Evolutionary conservation across 2,329 filamentous ascomycete species (phyloP).

Genomic region (Apiospora malaysiana): DNA sequence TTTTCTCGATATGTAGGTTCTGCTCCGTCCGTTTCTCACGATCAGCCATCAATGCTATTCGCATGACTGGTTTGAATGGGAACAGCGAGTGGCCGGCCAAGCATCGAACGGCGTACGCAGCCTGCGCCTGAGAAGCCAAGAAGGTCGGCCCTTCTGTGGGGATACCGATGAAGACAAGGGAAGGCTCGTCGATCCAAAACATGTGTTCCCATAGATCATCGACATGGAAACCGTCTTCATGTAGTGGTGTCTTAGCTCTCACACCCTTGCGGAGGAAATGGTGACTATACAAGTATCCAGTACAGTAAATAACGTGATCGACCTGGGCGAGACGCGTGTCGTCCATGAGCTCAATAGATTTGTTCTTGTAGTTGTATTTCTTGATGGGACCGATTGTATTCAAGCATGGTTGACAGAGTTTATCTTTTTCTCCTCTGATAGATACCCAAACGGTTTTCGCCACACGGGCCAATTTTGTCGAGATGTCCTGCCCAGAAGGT

Average conservation of each 20-base stretch:
- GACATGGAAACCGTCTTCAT: background rate
- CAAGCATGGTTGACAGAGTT: background rate
- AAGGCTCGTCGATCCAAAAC: constrained; percentile 19
- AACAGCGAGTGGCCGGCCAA: background rate
- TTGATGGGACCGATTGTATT: background rate
- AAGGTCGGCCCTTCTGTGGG: constrained; percentile 16
- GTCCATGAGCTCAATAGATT: background rate
- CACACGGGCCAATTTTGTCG: background rate
- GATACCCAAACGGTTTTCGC: background rate
- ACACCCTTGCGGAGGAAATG: constrained; percentile 17
- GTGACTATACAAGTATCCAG: constrained; percentile 9
- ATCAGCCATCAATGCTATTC: background rate
- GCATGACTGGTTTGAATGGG: background rate
- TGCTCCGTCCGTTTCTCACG: background rate
- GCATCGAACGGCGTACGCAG: background rate
- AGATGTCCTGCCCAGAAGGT: background rate
- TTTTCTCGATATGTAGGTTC: background rate
- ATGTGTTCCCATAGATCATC: constrained; percentile 22
- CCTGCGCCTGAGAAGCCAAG: background rate
- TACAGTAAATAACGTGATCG: constrained; percentile 20
- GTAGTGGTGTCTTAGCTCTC: background rate
- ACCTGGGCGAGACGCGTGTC: background rate
- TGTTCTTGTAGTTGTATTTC: background rate
- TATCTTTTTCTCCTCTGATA: background rate
- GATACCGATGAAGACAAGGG: constrained; percentile 15